Evolutionary conservation across 805 yeast genomes (phyloP).

Genomic region (Wickerhamiella shivajii): DNA sequence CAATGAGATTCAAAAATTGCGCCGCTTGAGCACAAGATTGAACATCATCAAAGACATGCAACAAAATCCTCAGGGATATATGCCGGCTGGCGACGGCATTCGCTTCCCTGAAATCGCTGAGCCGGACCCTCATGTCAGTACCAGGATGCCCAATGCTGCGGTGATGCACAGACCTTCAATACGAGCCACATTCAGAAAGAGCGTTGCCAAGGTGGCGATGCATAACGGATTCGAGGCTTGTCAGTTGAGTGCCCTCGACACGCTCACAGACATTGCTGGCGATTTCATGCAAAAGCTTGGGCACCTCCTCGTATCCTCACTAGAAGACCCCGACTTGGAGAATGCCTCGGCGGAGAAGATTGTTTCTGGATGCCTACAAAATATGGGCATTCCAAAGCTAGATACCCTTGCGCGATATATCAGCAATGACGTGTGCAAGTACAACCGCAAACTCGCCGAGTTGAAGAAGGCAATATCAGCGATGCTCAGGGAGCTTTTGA

Average conservation of each 20-base stretch:
- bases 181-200: constrained; percentile 47
- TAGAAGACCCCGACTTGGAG: constrained; percentile 37
- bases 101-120: constrained; percentile 34
- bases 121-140: constrained; percentile 66
- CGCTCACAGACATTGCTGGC: constrained; percentile 72
- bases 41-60: constrained; percentile 83
- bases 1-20: constrained; percentile 67
- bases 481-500: constrained; percentile 62
- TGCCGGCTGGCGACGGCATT: constrained; percentile 4
- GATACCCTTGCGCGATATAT: constrained; percentile 62
- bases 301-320: constrained; percentile 50
- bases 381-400: constrained; percentile 63
- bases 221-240: constrained; percentile 82
- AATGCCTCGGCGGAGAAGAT: constrained; percentile 30
- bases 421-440: constrained; percentile 56
- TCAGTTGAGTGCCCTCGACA: constrained; percentile 60
- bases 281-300: constrained; percentile 63
- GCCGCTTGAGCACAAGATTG: constrained; percentile 79
- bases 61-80: constrained; percentile 28
- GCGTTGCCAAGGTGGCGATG: constrained; percentile 72
- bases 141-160: constrained; percentile 61
- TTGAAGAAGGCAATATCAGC: constrained; percentile 49
- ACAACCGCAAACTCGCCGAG: constrained; percentile 53
- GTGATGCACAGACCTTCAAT: constrained; percentile 44
- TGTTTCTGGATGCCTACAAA: constrained; percentile 50